Percentiles rank a stretch among this genome's conserved stretches.
These are phyloP conservation scores for Eucalyptus decipiens DNA, from an alignment of 345 rosid species.

Conservation along the genomic window DNA sequence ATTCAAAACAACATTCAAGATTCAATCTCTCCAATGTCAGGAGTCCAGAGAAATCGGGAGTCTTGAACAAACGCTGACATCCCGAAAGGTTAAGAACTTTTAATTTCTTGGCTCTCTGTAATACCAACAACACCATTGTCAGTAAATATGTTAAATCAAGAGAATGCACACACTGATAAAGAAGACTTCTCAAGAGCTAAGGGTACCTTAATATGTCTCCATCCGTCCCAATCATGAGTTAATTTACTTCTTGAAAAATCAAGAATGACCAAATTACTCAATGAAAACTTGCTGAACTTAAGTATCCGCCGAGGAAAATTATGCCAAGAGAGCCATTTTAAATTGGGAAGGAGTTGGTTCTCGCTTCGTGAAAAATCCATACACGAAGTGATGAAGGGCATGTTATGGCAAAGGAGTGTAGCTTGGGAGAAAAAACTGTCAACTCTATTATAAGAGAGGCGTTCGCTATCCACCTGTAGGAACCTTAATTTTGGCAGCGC, in stretches of 20 bases:
- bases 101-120: no score
- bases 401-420: neutral
- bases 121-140: no score
- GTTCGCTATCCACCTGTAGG: neutral
- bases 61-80: no score
- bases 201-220: neutral
- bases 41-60: no score
- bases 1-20: accelerated
- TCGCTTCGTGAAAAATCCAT: accelerated
- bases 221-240: neutral
- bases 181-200: neutral
- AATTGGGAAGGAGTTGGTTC: neutral
- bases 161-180: neutral
- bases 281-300: neutral
- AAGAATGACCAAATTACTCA: neutral
- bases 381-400: neutral
- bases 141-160: neutral
- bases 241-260: neutral
- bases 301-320: neutral
- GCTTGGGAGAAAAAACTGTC: neutral
- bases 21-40: no score
- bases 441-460: neutral
- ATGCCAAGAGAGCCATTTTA: neutral
- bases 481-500: neutral
- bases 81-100: no score